These are phyloP conservation scores for Psilocybe cubensis DNA, from an alignment of 768 basidiomycete species.

Conservation along the genomic window DNA sequence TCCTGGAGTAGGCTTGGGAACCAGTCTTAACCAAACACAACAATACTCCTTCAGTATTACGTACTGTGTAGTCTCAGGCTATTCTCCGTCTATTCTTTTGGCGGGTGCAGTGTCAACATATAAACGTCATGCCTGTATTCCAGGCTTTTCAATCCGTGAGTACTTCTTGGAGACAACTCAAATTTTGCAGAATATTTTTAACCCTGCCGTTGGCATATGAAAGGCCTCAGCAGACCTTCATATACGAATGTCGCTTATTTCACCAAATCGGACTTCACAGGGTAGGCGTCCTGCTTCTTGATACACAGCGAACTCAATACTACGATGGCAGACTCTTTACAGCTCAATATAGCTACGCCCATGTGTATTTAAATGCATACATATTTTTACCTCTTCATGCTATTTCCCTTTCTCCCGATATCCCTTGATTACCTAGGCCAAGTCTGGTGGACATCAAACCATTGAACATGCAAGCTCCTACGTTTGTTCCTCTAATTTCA, in stretches of 20 bases:
- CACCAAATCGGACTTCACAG: not conserved
- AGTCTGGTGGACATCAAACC: not conserved
- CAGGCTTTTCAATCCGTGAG: not conserved
- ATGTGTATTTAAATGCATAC: not conserved
- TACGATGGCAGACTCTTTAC: not conserved
- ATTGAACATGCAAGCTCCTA: not conserved
- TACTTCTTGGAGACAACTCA: not conserved
- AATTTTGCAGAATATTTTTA: not conserved
- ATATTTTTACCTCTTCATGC: not conserved
- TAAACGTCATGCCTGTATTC: not conserved
- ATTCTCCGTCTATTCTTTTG: not conserved
- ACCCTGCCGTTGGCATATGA: not conserved
- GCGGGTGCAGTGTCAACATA: not conserved
- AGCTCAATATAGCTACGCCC: not conserved
- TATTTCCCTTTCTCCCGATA: not conserved
- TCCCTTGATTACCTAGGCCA: not conserved
- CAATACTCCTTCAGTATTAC: not conserved
- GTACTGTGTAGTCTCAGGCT: not conserved
- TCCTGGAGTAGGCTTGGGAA: not conserved
- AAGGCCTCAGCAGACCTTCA: not conserved
- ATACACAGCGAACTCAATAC: not conserved
- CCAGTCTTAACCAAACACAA: not conserved
- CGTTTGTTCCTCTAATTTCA: not conserved
- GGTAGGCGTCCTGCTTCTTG: not conserved
- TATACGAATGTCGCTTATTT: not conserved